phyloP scores from a whole-genome alignment of 441 rosid genomes.

The Gossypium laxum region DNA sequence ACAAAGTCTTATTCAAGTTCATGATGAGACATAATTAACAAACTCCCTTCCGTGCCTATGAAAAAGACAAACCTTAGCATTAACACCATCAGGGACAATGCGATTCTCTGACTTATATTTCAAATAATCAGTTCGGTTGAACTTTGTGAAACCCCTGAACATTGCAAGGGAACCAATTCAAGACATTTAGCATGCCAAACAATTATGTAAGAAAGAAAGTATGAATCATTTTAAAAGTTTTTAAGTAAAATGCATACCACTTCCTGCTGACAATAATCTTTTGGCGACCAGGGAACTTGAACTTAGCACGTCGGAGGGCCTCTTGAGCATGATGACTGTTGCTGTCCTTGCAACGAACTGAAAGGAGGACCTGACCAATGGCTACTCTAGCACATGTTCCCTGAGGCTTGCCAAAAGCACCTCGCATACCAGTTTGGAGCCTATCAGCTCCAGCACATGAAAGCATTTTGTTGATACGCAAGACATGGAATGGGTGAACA shows the following conservation, averaged over 20 bases:
- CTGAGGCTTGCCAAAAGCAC: slow-evolving; percentile 56
- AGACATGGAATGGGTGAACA: slow-evolving; percentile 85
- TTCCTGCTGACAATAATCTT: slow-evolving; percentile 93
- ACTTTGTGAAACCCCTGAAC: slow-evolving; percentile 83
- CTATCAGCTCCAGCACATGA: slow-evolving; percentile 95
- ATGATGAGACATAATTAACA: neutral
- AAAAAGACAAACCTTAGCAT: slow-evolving; percentile 54
- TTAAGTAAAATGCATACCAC: slow-evolving; percentile 34
- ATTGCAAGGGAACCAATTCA: neutral
- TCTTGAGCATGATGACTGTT: slow-evolving; percentile 80
- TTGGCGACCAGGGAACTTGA: slow-evolving; percentile 91
- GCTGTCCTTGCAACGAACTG: slow-evolving; percentile 78
- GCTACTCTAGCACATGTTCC: slow-evolving; percentile 54
- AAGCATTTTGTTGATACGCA: slow-evolving; percentile 91
- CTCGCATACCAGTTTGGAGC: slow-evolving; percentile 32
- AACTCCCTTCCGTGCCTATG: neutral
- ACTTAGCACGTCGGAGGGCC: slow-evolving; percentile 87
- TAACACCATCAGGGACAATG: slow-evolving; percentile 75
- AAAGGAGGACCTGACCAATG: slow-evolving; percentile 82
- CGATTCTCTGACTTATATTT: slow-evolving; percentile 57
- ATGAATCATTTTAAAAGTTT: neutral
- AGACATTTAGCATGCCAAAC: neutral
- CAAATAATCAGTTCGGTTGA: slow-evolving; percentile 57
- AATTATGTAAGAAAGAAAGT: neutral
- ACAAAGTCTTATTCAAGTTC: neutral